Evolutionary conservation across 2,329 filamentous ascomycete genomes (phyloP), one percentile per base, ranked within the genome.

Genomic region (Diaporthe vexans): DNA sequence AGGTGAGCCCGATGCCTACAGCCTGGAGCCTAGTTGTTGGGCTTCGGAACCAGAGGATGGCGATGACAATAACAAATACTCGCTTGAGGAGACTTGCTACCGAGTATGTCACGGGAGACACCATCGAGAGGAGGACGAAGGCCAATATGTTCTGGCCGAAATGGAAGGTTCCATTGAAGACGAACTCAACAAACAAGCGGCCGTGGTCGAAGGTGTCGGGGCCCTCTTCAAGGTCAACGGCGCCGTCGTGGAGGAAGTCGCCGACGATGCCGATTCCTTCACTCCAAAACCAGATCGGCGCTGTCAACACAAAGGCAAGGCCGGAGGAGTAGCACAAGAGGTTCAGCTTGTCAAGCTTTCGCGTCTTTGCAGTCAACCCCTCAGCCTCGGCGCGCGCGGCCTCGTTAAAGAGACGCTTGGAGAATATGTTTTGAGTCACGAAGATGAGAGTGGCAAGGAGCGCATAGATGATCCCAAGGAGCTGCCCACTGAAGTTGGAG

Each of bases 391-490:
- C 94, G 74, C 92, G 92, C 9, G 95, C 93, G 9, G 94, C 95
- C 81, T 98, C 95, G 82, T 98, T 99, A 87, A 99, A 99, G 13
- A 99, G 91, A 77, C 95, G 94, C 84, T 99, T 99, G 26, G 96
- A 98, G 78, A 98, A 97, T 73, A 99, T 99, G 81, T 99, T 99
- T 81, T 99, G 97, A 0, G 95, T 97, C 48, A 99, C 97, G 81
- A 99, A 99, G 77, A 98, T 93, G 73, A 98, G 87, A 10, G 97
- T 95, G n/a, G 95, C 95, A 46, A 94, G 86, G 51, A 99, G 92
- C 4, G 97, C 95, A 80, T 95, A 96, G 15, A 96, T 80, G 24
- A 99, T 93, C n/a, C 97, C 97, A 69, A 97, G 89, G 76, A 98
- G 90, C 81, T 99, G 95, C 40, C 94, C 96, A 29, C 91, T 93